Base-by-base conservation (phyloP, 768 basidiomycete genomes). In the Rhodotorula kratochvilovae region DNA sequence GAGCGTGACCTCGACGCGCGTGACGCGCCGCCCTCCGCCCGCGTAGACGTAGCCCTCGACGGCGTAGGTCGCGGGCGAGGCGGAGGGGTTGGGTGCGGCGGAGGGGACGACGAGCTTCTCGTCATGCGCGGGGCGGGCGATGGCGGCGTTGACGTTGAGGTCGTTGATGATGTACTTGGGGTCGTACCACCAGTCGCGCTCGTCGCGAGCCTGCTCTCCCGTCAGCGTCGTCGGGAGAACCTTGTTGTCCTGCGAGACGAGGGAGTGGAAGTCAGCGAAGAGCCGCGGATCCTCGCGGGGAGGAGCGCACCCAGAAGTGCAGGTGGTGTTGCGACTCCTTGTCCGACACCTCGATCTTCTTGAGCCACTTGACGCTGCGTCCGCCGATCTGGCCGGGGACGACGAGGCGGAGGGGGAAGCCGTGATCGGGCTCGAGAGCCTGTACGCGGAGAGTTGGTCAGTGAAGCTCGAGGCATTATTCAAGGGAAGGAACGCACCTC, bases 341-440 rank as follows among this genome's bases (percentile, higher is more conserved):
- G 33, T 81, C 80, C 21, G 83, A 83, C 29, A 87, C 73, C 74
- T 86, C 85, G 67, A 88, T 87, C 50, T 81, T 81, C 57, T 78
- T 82, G 43, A 88, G 79, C 87, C 87, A 88, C 80, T 88, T 84
- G 31, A 72, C 60, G 61, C 50, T 42, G 3, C 63, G 46, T 1
- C 42, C 87, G 35, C 87, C 87, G 55, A 88, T 87, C 65, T 86
- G 84, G 8, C 85, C 85, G 0, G 87, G 87, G 0, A 88, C 82
- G 68, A 88, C 81, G 10, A 87, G 78, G n/a, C 87, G 83, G n/a
- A 88, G 76, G 1, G 87, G 87, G 73, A 83, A 87, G 19, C 87
- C 87, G 69, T 89, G 87, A 72, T 88, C 87, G 11, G 86, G 86
- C 57, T 84, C 83, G 15, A 88, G 81, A 23, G 84, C 83, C 39